Evolutionary conservation across 2,329 filamentous ascomycete genomes (phyloP), one percentile per base, ranked within the genome.

Genomic region (Chaetomium olivaceum): DNA sequence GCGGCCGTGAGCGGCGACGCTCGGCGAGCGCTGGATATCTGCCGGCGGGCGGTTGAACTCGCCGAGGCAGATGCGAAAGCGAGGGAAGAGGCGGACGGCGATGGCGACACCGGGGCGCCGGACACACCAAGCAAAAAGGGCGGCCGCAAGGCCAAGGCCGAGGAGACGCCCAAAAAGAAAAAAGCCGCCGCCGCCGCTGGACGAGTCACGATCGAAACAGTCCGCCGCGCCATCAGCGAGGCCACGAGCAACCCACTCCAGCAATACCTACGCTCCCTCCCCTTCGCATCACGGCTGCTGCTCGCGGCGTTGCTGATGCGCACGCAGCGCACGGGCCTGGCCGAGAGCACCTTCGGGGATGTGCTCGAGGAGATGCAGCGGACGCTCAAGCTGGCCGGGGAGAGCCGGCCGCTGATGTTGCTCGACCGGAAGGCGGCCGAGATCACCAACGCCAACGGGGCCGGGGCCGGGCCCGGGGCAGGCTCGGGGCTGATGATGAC

Each of bases 1-100:
- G 95, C 95, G 5, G 94, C 95, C 48, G 96, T 99, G 54, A 96
- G 91, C 69, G 96, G 95, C 66, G 95, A 99, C 73, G 95, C 95
- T 21, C 85, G 95, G 64, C 88, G 95, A 69, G 95, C 93, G 1
- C 83, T 99, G 23, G 95, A 99, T 73, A 98, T 99, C 66, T 99
- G 96, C 76, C 87, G 95, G 33, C 87, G 95, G 69, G 95, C 95
- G 1, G 95, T 99, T 16, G 95, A 99, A 78, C 88, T 99, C 29
- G 95, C 94, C 33, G 95, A 99, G 77, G 84, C 90, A 58, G 90
- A 94, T 62, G 74, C 73, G 52, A 79, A 78, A 62, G 71, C 78
- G 21, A 71, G 12, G 4, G 58, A 69, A 7, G 39, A 69, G 8
- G 39, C 2, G 39, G 77, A 77, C 67, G 76, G 71, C 65, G 61